A percentile compares a stretch with the other conserved stretches of the same genome.
Evolutionary conservation across 176 grass and related monocot genomes (phyloP).

Genomic region (Ananas comosus): DNA sequence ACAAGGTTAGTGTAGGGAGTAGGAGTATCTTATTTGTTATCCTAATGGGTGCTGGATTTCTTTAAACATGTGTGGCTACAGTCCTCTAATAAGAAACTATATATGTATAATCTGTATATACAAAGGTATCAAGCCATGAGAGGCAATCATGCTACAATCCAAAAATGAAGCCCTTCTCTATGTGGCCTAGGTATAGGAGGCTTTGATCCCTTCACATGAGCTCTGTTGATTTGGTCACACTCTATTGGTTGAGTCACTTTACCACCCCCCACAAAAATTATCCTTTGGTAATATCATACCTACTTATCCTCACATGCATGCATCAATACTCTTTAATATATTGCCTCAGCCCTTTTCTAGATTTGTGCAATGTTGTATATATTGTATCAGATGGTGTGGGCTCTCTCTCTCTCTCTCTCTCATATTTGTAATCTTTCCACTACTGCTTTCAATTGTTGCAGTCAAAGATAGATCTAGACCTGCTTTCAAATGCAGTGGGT

Average conservation of each 20-base stretch:
- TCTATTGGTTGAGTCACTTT: neutral
- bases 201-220: neutral
- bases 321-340: neutral
- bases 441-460: conserved; percentile 22
- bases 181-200: conserved; percentile 18
- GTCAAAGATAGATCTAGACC: conserved; percentile 95
- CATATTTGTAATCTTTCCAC: conserved; percentile 13
- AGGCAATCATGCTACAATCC: conserved; percentile 45
- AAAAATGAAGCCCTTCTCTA: conserved; percentile 40
- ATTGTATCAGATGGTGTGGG: neutral
- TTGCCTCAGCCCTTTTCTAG: neutral
- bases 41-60: neutral
- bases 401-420: neutral
- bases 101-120: conserved; percentile 11
- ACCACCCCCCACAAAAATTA: neutral
- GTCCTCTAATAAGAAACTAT: conserved; percentile 1
- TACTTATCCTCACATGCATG: conserved; percentile 23
- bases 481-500: conserved; percentile 49
- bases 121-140: conserved; percentile 33
- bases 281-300: neutral
- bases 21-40: neutral
- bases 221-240: conserved; percentile 1
- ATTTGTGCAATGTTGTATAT: conserved; percentile 1
- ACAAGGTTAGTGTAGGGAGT: neutral
- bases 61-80: conserved; percentile 44